Conservation (phyloP, 139 green algal species). For the Chlorokybus atmophyticus region DNA sequence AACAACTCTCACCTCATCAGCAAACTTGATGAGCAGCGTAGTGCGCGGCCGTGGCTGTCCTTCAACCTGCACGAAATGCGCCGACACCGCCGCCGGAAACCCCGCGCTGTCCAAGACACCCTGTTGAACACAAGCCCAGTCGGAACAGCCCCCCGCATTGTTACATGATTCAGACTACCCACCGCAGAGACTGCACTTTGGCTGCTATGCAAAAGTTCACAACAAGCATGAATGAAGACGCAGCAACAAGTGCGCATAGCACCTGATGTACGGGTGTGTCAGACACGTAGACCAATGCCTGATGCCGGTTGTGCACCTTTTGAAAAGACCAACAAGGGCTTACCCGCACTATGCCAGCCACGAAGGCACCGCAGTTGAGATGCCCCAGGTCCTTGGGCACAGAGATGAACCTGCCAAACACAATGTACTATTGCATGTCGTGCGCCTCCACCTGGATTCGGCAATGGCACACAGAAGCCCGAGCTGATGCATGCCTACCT, state of each 20-base stretch:
- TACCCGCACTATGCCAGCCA: constrained; percentile 73
- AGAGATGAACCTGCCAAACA: constrained; percentile 66
- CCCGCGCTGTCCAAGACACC: constrained; percentile 76
- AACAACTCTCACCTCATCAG: constrained; percentile 20
- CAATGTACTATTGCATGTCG: no score
- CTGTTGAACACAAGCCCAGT: no score
- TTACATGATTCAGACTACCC: background rate
- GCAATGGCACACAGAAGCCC: no score
- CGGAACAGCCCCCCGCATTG: no score
- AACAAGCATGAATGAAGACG: background rate
- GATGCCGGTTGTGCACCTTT: no score
- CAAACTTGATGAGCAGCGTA: constrained; percentile 30
- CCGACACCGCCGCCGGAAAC: constrained; percentile 48
- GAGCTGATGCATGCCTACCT: constrained; percentile 22
- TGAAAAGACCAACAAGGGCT: background rate
- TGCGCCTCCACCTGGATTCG: background rate
- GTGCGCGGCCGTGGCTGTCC: constrained; percentile 18
- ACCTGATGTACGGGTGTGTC: no score
- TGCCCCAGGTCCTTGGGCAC: constrained; percentile 77
- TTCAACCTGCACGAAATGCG: constrained; percentile 22
- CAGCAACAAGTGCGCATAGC: background rate
- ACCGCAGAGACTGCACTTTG: background rate
- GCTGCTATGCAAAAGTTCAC: background rate
- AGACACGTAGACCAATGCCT: no score
- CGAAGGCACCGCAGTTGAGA: constrained; percentile 78